Base-by-base conservation (phyloP, 176 grass and related monocot genomes). In the Hyparrhenia diplandra region DNA sequence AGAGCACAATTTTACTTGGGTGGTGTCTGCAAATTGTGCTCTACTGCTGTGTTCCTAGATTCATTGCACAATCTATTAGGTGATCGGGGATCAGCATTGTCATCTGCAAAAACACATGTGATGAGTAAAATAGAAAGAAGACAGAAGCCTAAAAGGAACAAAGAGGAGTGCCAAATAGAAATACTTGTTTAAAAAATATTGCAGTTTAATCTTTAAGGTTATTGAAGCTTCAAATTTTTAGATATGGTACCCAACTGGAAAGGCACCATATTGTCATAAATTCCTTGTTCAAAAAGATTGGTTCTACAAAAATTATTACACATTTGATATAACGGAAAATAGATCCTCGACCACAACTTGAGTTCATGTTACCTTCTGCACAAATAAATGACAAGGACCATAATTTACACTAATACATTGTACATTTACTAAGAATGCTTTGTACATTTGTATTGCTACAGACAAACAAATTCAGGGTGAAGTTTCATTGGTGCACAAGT, bases 61-160 rank as follows among this genome's bases (percentile, higher is more conserved):
- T 10, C 8, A 40, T 40, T 40, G 39, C 39, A 40, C 1, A 1
- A 40, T 40, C 8, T 40, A 1, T 40, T 40, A 10, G 39, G 39
- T 40, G 39, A 9, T 40, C 8, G 39, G 10, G 39, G 39, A 40
- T 40, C 39, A 40, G 8, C 39, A 2, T 40, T 40, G 39, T 40
- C 39, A 40, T 40, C 39, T 98, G 71, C 75, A 77, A 76, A 11
- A 67, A 75, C n/a, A 59, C 29, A 80, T 74, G 69, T 10, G 47
- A 57, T 62, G 57, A 64, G 65, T 83, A 70, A 78, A 55, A 75
- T 70, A 62, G n/a, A 30, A 12, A 47, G 10, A 45, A 61, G 29
- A 52, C 10, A 82, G 13, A 80, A 74, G 58, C 52, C 43, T 24
- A 68, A 61, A 40, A 42, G 20, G 51, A 55, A 55, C 51, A 10